phyloP scores from a whole-genome alignment of 176 grass and related monocot genomes.

The Leersia perrieri region DNA sequence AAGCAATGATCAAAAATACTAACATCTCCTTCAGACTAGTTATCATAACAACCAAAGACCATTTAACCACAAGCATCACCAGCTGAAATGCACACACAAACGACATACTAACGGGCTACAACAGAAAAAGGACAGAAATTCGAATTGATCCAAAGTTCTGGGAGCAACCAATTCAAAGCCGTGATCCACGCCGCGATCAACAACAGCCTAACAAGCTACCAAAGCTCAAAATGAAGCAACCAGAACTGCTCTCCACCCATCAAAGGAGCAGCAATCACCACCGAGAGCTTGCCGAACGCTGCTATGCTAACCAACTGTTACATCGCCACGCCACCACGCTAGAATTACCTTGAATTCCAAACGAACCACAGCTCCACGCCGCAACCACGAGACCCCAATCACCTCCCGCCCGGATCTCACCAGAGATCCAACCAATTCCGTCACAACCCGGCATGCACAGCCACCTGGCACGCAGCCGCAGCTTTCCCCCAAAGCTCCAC shows the following conservation, averaged over 20 bases:
- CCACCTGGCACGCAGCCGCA: neutral
- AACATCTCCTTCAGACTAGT: neutral
- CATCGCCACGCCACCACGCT: neutral
- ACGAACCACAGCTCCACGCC: neutral
- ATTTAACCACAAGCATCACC: neutral
- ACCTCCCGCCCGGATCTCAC: conserved; percentile 27
- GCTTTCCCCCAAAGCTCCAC: neutral
- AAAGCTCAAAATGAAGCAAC: conserved; percentile 8
- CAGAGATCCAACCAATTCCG: conserved; percentile 42
- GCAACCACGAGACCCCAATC: neutral
- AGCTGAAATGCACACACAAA: neutral
- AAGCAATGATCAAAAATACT: conserved; percentile 1
- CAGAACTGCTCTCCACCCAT: neutral
- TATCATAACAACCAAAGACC: neutral
- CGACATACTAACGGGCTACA: neutral
- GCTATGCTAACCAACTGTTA: neutral
- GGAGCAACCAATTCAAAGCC: conserved; percentile 12
- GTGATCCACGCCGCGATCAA: neutral
- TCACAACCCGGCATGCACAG: neutral
- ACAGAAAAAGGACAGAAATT: neutral
- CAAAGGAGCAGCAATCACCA: neutral
- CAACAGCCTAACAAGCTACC: conserved; percentile 1
- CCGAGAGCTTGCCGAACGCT: neutral
- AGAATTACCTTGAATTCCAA: conserved; percentile 18
- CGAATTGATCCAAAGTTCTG: conserved; percentile 12